Percentiles rank a stretch among this genome's conserved stretches.
These are phyloP conservation scores for Mucor lusitanicus DNA, from an alignment of 371 early-diverging fungal genomes.

Conservation along the genomic window DNA sequence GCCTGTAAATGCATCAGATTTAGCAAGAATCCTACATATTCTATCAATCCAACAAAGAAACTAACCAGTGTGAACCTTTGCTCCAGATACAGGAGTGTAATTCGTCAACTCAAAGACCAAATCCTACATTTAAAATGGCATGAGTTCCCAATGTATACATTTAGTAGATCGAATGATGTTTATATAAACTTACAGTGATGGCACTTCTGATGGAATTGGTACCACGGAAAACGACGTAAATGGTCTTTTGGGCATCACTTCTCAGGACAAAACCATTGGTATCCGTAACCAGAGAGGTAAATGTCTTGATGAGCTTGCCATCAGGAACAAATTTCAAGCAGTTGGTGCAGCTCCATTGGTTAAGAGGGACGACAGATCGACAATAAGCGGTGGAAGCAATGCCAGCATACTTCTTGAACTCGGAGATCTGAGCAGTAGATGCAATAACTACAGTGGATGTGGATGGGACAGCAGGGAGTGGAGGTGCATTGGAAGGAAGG, in stretches of 20 bases:
- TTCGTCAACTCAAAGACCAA: constrained; percentile 7
- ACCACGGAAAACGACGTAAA: constrained; percentile 29
- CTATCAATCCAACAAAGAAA: too few relatives aligned
- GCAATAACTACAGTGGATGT: constrained; percentile 10
- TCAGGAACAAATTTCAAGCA: constrained; percentile 25
- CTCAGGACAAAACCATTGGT: constrained; percentile 29
- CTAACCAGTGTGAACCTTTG: constrained; percentile 27
- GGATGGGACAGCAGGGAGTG: constrained; percentile 1
- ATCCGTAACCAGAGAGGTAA: constrained; percentile 18
- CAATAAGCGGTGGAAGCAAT: constrained; percentile 31
- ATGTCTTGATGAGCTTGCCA: constrained; percentile 23
- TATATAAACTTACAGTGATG: constrained; percentile 14
- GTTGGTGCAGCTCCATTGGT: constrained; percentile 22
- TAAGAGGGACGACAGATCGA: constrained; percentile 17
- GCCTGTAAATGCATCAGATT: constrained; percentile 3
- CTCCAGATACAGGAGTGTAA: constrained; percentile 26
- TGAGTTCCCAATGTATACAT: too few relatives aligned
- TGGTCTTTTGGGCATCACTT: constrained; percentile 25
- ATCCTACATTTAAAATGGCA: constrained; percentile 6
- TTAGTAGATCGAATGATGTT: background rate
- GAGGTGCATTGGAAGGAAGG: constrained; percentile 7
- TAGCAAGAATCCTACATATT: background rate
- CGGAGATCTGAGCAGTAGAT: constrained; percentile 9
- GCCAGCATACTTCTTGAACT: constrained; percentile 18
- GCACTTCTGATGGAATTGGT: constrained; percentile 27